phyloP scores from a whole-genome alignment of 2,329 filamentous ascomycete species.

The Penicillium sp. region DNA sequence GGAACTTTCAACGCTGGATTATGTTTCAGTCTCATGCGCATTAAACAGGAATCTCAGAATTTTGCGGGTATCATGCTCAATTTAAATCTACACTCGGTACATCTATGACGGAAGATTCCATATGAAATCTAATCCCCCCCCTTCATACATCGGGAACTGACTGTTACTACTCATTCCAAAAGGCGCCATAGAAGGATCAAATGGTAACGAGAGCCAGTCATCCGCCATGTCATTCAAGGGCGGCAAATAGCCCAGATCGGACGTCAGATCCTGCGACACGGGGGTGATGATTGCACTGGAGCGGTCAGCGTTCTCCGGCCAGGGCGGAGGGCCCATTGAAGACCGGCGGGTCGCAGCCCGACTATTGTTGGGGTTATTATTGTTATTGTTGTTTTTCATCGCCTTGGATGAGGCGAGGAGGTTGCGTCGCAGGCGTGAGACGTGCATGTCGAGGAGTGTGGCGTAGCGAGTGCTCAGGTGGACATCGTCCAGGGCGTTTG shows the following conservation, averaged over 20 bases:
- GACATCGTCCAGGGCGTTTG: conserved; percentile 55
- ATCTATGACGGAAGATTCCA: conserved; percentile 45
- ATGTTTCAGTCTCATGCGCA: background rate
- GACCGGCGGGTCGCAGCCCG: conserved; percentile 29
- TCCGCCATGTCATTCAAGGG: conserved; percentile 37
- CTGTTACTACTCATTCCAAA: conserved; percentile 42
- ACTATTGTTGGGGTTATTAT: conserved; percentile 11
- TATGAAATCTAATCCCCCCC: conserved; percentile 45
- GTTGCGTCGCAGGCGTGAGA: conserved; percentile 44
- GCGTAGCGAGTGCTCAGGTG: conserved; percentile 56
- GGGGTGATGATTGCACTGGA: conserved; percentile 22
- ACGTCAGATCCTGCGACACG: conserved; percentile 28
- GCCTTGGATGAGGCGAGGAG: conserved; percentile 39
- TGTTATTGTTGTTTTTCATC: conserved; percentile 22
- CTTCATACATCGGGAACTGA: conserved; percentile 45
- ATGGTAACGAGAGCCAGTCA: conserved; percentile 47
- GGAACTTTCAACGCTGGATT: background rate
- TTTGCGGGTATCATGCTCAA: background rate
- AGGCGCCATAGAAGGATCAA: conserved; percentile 48
- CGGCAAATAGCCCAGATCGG: conserved; percentile 33
- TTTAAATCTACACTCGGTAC: background rate
- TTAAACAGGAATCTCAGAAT: background rate
- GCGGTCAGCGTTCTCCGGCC: conserved; percentile 27
- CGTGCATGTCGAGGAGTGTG: conserved; percentile 51
- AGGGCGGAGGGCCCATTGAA: conserved; percentile 34